Percentiles rank a stretch among this genome's conserved stretches.
Conservation (phyloP, 2,329 filamentous ascomycete genomes). For the Alternaria solani region DNA sequence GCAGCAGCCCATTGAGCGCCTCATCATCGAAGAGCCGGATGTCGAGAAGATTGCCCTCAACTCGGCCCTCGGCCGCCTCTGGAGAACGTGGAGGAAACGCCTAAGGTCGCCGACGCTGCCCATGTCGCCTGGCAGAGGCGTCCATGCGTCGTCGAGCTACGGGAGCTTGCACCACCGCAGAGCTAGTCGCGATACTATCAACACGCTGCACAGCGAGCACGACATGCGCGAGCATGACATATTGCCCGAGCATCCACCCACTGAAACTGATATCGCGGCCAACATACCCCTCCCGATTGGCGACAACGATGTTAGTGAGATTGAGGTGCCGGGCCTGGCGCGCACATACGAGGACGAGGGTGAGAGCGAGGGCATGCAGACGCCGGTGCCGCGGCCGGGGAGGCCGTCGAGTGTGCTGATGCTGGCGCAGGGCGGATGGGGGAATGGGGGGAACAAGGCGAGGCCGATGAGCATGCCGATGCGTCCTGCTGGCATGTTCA, state of each 20-base stretch:
- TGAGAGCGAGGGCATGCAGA: slow-evolving; percentile 35
- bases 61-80: slow-evolving; percentile 84
- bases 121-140: slow-evolving; percentile 31
- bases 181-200: slow-evolving; percentile 40
- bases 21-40: slow-evolving; percentile 88
- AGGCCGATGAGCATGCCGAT: slow-evolving; percentile 46
- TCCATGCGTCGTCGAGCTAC: slow-evolving; percentile 40
- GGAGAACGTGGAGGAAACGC: slow-evolving; percentile 94
- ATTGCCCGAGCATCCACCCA: slow-evolving; percentile 54
- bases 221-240: slow-evolving; percentile 26
- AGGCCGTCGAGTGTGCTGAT: slow-evolving; percentile 44
- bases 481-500: slow-evolving; percentile 30
- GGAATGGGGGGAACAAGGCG: slow-evolving; percentile 29
- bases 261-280: slow-evolving; percentile 60
- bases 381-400: slow-evolving; percentile 33
- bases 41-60: slow-evolving; percentile 94
- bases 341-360: slow-evolving; percentile 68
- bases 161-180: slow-evolving; percentile 41
- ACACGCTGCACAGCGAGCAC: slow-evolving; percentile 28
- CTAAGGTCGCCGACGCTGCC: slow-evolving; percentile 60
- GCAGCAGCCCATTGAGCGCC: slow-evolving; percentile 66
- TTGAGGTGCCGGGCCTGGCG: slow-evolving; percentile 77
- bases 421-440: slow-evolving; percentile 31
- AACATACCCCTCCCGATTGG: slow-evolving; percentile 73
- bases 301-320: slow-evolving; percentile 77